phyloP scores from a whole-genome alignment of 1,284 basidiomycete species.

The Naganishia sp. region DNA sequence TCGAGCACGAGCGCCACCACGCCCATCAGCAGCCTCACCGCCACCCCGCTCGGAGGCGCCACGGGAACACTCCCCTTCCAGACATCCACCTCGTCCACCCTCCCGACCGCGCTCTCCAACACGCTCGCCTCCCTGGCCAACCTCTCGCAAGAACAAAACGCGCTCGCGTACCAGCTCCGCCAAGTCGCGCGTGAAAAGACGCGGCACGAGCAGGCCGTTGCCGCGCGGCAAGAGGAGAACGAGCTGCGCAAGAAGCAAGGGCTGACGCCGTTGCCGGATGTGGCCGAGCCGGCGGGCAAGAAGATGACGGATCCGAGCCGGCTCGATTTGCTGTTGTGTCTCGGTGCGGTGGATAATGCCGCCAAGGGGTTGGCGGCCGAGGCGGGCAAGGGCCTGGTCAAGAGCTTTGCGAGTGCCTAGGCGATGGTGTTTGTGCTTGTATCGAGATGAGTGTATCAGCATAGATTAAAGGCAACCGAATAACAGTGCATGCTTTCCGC shows the following conservation, averaged over 20 bases:
- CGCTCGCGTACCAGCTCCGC: slow-evolving; percentile 85
- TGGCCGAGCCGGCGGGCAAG: slow-evolving; percentile 79
- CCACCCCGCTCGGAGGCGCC: slow-evolving; percentile 41
- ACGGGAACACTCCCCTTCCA: slow-evolving; percentile 52
- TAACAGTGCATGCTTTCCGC: too few relatives aligned
- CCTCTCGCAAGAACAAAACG: slow-evolving; percentile 87
- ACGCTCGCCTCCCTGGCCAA: slow-evolving; percentile 81
- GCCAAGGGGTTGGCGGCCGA: slow-evolving; percentile 73
- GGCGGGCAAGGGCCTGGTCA: slow-evolving; percentile 60
- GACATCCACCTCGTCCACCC: slow-evolving; percentile 57
- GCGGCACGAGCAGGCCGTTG: slow-evolving; percentile 75
- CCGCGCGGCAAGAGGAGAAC: slow-evolving; percentile 89
- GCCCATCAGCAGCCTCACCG: slow-evolving; percentile 42
- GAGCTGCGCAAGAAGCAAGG: slow-evolving; percentile 77
- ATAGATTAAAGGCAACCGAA: too few relatives aligned
- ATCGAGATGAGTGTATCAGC: too few relatives aligned
- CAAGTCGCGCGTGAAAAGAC: slow-evolving; percentile 88
- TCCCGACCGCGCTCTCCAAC: slow-evolving; percentile 64
- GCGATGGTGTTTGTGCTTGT: background rate
- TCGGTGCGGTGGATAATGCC: slow-evolving; percentile 84
- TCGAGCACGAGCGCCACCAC: slow-evolving; percentile 30
- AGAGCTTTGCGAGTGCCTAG: slow-evolving; percentile 36
- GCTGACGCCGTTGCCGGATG: slow-evolving; percentile 79
- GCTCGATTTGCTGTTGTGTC: slow-evolving; percentile 79
- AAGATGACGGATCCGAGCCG: slow-evolving; percentile 86